phyloP scores from a whole-genome alignment of 352 stramenopile genomes.

The Globisporangium emineosum region DNA sequence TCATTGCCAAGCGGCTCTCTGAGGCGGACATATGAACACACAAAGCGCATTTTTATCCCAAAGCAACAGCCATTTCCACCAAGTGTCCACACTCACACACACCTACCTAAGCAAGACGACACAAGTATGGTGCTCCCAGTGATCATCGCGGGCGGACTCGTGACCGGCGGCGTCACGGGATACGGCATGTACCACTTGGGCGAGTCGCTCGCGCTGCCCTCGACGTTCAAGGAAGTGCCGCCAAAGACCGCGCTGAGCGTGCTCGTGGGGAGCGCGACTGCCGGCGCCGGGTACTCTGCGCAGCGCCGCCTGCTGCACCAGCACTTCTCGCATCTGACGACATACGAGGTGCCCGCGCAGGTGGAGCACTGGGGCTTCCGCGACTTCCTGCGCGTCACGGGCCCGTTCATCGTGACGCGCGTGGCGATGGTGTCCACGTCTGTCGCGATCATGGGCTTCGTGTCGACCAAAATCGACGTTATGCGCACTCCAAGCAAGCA shows the following conservation, averaged over 20 bases:
- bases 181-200: constrained; percentile 74
- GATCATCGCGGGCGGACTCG: constrained; percentile 53
- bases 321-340: constrained; percentile 59
- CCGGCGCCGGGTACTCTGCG: constrained; percentile 42
- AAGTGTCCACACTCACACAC: not conserved
- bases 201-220: constrained; percentile 40
- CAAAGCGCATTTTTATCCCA: too few relatives aligned
- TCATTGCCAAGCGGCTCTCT: too few relatives aligned
- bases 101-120: not conserved
- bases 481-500: not conserved
- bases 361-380: constrained; percentile 66
- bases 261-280: constrained; percentile 27
- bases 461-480: constrained; percentile 60
- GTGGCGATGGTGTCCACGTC: constrained; percentile 68
- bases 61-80: not conserved
- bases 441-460: constrained; percentile 63
- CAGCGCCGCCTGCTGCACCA: constrained; percentile 54
- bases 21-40: too few relatives aligned
- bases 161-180: constrained; percentile 38
- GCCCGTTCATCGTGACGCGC: constrained; percentile 51
- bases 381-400: constrained; percentile 63
- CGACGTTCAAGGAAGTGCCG: constrained; percentile 27
- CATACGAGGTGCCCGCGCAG: constrained; percentile 67
- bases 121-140: constrained; percentile 66
- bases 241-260: constrained; percentile 40